These are phyloP conservation scores for Coccomyxa sp. DNA, from an alignment of 139 green algal genomes.

Conservation along the genomic window DNA sequence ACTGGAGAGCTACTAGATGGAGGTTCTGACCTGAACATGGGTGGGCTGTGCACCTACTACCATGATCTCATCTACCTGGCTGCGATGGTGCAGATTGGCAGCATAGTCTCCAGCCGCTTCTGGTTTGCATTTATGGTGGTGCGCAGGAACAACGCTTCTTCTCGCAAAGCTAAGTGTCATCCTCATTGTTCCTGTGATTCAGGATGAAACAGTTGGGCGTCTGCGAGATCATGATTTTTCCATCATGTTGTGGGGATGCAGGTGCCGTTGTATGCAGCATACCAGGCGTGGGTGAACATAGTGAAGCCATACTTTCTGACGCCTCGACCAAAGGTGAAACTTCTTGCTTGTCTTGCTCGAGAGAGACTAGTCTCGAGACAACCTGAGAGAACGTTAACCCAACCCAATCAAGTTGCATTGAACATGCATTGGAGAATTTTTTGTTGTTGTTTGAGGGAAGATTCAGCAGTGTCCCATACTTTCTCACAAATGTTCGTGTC, in stretches of 20 bases:
- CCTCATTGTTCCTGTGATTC: no score
- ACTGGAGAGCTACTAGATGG: conserved; percentile 58
- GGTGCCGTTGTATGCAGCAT: conserved; percentile 29
- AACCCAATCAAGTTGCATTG: no score
- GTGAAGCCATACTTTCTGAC: conserved; percentile 30
- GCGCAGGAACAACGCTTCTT: neutral
- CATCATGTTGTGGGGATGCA: neutral
- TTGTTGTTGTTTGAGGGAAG: no score
- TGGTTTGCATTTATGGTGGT: conserved; percentile 53
- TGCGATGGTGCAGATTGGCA: conserved; percentile 46
- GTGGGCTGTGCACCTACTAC: conserved; percentile 61
- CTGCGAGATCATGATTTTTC: no score
- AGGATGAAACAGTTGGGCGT: no score
- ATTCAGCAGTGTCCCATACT: no score
- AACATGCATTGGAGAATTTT: no score
- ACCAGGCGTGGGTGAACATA: conserved; percentile 15
- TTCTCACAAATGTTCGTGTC: no score
- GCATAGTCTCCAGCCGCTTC: conserved; percentile 34
- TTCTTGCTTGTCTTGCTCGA: neutral
- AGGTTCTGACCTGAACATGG: conserved; percentile 61
- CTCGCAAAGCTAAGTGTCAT: no score
- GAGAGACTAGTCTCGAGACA: no score
- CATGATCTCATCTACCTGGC: conserved; percentile 72
- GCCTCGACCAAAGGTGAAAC: neutral
- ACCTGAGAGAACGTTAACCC: no score